A percentile compares a stretch with the other conserved stretches of the same genome.
phyloP scores from a whole-genome alignment of 106 monocot genomes.

The Dioscorea alata region DNA sequence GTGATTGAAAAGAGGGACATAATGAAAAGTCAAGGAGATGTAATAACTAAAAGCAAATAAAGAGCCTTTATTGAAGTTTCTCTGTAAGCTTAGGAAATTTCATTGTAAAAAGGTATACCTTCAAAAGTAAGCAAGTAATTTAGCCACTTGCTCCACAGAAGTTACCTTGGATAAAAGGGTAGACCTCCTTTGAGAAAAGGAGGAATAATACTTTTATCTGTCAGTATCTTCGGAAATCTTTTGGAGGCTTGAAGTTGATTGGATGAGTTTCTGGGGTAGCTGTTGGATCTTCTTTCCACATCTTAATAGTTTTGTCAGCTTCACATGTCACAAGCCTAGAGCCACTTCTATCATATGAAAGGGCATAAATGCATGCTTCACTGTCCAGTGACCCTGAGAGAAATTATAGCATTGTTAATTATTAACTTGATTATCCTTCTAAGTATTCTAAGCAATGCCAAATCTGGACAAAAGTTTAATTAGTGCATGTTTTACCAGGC shows the following conservation, averaged over 20 bases:
- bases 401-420: not conserved
- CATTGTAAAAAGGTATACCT: too few species aligned
- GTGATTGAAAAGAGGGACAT: too few species aligned
- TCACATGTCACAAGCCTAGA: conserved; percentile 86
- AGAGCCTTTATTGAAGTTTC: too few species aligned
- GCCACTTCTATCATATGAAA: conserved; percentile 75
- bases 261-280: conserved; percentile 90
- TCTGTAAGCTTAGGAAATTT: too few species aligned
- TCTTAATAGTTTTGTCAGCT: conserved; percentile 94
- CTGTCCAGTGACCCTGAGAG: conserved; percentile 80
- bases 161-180: too few species aligned
- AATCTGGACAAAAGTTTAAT: not conserved
- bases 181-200: too few species aligned
- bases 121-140: too few species aligned
- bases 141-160: too few species aligned
- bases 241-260: conserved; percentile 79
- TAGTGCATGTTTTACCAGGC: conserved; percentile 48
- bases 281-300: conserved; percentile 87
- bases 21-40: too few species aligned
- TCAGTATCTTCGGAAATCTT: conserved; percentile 70
- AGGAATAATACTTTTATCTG: not conserved
- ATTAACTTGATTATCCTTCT: not conserved
- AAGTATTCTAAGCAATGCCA: not conserved
- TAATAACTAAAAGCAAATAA: too few species aligned
- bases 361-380: conserved; percentile 90